phyloP scores from a whole-genome alignment of 148 eudicot species.

The Rhododendron molle region DNA sequence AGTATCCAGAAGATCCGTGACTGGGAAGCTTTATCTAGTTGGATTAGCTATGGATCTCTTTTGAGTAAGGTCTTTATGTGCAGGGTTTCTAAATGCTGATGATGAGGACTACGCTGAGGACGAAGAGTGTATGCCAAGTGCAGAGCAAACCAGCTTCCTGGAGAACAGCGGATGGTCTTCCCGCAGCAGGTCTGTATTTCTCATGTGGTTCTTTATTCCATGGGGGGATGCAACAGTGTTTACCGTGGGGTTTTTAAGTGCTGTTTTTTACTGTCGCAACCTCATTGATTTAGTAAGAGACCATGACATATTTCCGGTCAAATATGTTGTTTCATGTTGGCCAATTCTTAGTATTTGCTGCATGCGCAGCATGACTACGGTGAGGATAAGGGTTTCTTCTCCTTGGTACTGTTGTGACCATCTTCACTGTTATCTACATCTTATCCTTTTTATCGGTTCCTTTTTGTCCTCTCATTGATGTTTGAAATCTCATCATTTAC shows the following conservation, averaged over 20 bases:
- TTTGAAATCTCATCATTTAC: neutral
- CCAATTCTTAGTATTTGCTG: neutral
- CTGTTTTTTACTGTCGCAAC: neutral
- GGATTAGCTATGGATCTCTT: neutral
- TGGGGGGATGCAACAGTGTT: neutral
- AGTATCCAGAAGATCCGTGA: neutral
- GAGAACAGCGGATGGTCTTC: conserved; percentile 98
- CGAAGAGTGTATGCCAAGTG: conserved; percentile 50
- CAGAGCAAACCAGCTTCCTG: conserved; percentile 47
- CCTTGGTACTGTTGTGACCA: neutral
- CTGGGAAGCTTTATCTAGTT: neutral
- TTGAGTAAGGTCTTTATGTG: neutral
- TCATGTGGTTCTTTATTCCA: neutral
- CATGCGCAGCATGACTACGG: neutral
- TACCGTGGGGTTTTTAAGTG: neutral
- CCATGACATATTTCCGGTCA: neutral
- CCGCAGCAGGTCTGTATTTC: conserved; percentile 71
- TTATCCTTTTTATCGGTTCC: neutral
- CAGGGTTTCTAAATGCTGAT: conserved; percentile 88
- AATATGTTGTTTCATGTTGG: neutral
- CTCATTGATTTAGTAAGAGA: neutral
- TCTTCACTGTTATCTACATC: neutral
- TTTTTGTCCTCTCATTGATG: neutral
- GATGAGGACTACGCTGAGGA: conserved; percentile 67
- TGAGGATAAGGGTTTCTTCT: neutral